Evolutionary conservation across 306 rosid species (phyloP).

Genomic region (Styphnolobium japonicum): DNA sequence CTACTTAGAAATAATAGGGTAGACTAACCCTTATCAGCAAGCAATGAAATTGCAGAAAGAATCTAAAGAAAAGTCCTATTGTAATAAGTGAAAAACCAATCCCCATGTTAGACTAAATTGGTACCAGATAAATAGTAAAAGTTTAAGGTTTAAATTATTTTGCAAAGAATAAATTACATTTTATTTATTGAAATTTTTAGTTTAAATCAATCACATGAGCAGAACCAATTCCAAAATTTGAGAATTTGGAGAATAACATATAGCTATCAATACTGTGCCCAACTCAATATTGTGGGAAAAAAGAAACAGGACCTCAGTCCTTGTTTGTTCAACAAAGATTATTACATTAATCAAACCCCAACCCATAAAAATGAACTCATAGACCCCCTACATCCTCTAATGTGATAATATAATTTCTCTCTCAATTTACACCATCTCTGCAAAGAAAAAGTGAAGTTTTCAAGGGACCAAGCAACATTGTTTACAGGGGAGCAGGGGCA

Average conservation of each 20-base stretch:
- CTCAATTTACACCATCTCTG: background rate
- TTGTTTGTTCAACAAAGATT: background rate
- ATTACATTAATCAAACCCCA: conserved; percentile 13
- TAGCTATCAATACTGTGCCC: background rate
- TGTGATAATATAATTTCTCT: background rate
- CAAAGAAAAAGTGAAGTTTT: background rate
- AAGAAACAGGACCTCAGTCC: background rate
- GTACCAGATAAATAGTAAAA: no score
- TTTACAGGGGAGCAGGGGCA: conserved; percentile 38
- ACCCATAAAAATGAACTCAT: background rate
- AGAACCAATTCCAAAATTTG: background rate
- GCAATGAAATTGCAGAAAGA: no score
- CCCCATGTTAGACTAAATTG: no score
- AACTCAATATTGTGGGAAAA: background rate
- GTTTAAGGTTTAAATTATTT: background rate
- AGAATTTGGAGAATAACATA: background rate
- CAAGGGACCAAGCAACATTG: background rate
- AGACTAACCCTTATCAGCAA: no score
- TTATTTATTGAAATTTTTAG: background rate
- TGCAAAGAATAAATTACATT: background rate
- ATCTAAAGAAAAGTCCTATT: no score
- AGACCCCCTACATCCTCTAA: background rate
- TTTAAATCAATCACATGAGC: background rate
- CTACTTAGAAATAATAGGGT: no score
- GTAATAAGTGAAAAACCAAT: no score